phyloP scores from a whole-genome alignment of 1,139 yeast genomes.

The Taiozyma sp. region DNA sequence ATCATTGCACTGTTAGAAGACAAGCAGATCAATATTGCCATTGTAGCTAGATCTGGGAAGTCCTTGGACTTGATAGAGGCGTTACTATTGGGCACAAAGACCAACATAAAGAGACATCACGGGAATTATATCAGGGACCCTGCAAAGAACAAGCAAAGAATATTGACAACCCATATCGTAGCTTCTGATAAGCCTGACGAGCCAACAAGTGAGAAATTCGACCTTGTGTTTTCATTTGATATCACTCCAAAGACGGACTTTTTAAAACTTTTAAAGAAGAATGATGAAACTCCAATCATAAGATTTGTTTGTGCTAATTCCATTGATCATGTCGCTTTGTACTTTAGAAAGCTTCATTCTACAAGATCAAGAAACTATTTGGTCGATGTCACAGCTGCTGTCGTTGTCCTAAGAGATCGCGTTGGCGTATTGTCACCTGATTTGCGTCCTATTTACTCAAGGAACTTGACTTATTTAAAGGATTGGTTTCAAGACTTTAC shows the following conservation, averaged over 20 bases:
- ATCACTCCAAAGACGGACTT: constrained; percentile 52
- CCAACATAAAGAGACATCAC: constrained; percentile 62
- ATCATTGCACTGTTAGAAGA: constrained; percentile 40
- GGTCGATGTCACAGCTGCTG: constrained; percentile 71
- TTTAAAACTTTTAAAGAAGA: constrained; percentile 22
- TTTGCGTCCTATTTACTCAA: constrained; percentile 68
- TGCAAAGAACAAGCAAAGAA: constrained; percentile 27
- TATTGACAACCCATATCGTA: constrained; percentile 36
- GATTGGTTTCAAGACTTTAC: constrained; percentile 50
- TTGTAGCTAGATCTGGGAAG: constrained; percentile 52
- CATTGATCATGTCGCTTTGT: constrained; percentile 68
- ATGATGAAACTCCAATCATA: constrained; percentile 48
- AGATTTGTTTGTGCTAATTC: constrained; percentile 74
- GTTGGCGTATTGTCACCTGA: constrained; percentile 86
- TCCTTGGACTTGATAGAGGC: constrained; percentile 81
- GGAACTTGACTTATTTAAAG: constrained; percentile 56
- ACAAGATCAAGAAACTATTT: constrained; percentile 41
- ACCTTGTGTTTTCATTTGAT: constrained; percentile 67
- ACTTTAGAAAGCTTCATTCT: constrained; percentile 34
- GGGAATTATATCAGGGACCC: constrained; percentile 44
- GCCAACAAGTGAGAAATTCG: constrained; percentile 38
- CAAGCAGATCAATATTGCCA: constrained; percentile 41
- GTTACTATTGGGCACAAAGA: constrained; percentile 60
- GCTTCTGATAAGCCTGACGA: constrained; percentile 40
- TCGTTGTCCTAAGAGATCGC: constrained; percentile 76